Evolutionary conservation across 495 filamentous ascomycete genomes (phyloP), one percentile per base, ranked within the genome.

Genomic region (Melanomma pulvis-pyrius): DNA sequence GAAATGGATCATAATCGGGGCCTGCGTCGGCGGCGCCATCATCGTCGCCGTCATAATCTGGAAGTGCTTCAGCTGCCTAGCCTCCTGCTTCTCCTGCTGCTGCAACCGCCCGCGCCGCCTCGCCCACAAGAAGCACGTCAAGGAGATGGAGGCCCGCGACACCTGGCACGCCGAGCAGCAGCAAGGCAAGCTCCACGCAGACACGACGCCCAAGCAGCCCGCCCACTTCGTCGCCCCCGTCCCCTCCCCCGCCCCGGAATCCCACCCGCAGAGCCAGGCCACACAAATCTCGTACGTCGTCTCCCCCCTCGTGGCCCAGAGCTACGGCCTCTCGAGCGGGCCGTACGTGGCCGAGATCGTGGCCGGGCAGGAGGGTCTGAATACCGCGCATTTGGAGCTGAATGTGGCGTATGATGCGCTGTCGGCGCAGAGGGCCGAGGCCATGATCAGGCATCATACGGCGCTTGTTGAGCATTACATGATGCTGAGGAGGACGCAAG

Each of bases 381-480:
- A 60, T 34, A 48, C 25, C 2, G 57, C 57, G 26, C 57, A 60
- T 19, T 17, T 21, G 28, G 39, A 60, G 47, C 29, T 60, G 44
- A 9, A 21, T 12, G n/a, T 5, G 1, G 39, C 57, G 21, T 24
- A n/a, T 2, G 39, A 60, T 47, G 44, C 17, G 17, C n/a, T 15
- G 9, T 17, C 2, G 17, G 44, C 11, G 25, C 22, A n/a, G 41
- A 30, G 13, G 12, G 58, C 58, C 15, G 21, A 32, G 44, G 44
- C 15, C 11, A 50, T 61, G 58, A 29, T 61, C 2, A 21, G 26
- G 9, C 57, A 60, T 60, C 57, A 60, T 49, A 32, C 39, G 4
- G 39, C 36, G 2, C 36, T 50, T 17, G 48, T 48, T 60, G 44
- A 60, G 44, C 57, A 60, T 48, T 60, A 5, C 30, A 60, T 60